These are phyloP conservation scores for Penicillium pulvis DNA, from an alignment of 495 filamentous ascomycete species.

Conservation along the genomic window DNA sequence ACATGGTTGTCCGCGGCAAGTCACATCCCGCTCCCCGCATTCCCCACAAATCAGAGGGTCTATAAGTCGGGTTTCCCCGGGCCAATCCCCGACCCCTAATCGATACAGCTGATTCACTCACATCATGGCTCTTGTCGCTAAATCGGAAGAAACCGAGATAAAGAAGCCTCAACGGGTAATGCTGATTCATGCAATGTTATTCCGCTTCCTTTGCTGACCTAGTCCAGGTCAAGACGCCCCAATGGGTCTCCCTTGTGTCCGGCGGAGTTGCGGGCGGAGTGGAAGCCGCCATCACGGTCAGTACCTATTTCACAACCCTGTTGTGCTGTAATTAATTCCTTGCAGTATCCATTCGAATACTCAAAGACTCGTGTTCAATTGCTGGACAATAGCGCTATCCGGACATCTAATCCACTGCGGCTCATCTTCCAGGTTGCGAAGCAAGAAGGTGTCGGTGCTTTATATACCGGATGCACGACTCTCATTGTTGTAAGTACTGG, in stretches of 20 bases:
- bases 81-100: neutral
- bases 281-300: constrained; percentile 54
- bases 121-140: neutral
- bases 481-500: constrained; percentile 47
- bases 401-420: constrained; percentile 53
- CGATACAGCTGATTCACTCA: neutral
- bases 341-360: constrained; percentile 67
- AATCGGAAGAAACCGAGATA: neutral
- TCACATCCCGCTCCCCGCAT: constrained; percentile 14
- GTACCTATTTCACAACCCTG: constrained; percentile 4
- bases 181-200: neutral
- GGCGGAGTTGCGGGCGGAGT: constrained; percentile 59
- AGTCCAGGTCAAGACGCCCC: constrained; percentile 16
- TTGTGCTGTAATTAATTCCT: neutral
- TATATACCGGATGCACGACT: constrained; percentile 66
- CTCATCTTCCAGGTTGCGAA: constrained; percentile 51
- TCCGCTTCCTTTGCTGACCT: neutral
- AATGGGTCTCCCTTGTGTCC: constrained; percentile 50
- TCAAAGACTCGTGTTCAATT: constrained; percentile 68
- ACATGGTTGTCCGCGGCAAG: constrained; percentile 18
- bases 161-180: constrained; percentile 1
- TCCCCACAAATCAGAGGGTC: constrained; percentile 2
- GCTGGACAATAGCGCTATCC: constrained; percentile 42
- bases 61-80: neutral
- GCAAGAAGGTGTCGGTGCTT: constrained; percentile 56